Base-by-base conservation (phyloP, 2,329 filamentous ascomycete genomes). In the Zymoseptoria tritici region DNA sequence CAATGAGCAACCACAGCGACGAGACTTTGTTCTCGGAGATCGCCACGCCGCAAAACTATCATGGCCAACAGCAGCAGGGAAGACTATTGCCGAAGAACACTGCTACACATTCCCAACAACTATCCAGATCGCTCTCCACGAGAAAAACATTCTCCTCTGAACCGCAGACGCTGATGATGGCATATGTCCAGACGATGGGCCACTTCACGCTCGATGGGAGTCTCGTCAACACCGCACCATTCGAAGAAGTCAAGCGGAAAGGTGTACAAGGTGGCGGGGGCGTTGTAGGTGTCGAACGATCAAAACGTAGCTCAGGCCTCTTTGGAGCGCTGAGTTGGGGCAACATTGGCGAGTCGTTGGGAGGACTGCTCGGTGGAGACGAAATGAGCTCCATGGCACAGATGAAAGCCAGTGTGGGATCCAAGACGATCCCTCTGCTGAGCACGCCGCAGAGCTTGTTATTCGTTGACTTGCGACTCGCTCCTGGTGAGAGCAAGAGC, bases 211-310 rank as follows among this genome's bases (percentile, higher is more conserved):
- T 99, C 6, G 94, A 99, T 71, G 91, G 91, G 0, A 96, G 94
- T 1, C 78, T 99, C 21, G 86, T 99, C 61, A 93, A 95, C 68
- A 86, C 95, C 49, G 85, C 85, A 0, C 90, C 90, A 0, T 99
- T 99, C 68, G 94, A 99, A 71, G 90, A 95, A 68, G 92, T 97
- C 49, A 99, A 99, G 74, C 84, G 92, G 60, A 97, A 96, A 76
- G 92, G 90, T 2, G 91, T 96, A 6, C 91, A 96, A 69, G 81
- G 80, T 22, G 90, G 90, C 42, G 90, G 90, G 51, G 91, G 91
- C 36, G 91, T 96, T 1, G 85, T 96, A 55, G 90, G 90, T 9
- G 78, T 96, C 9, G 90, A 95, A 65, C 82, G 83, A 16, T 81
- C 80, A 1, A 94, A 90, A 72, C 83, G 86, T 60, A 85, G 90